A percentile compares a stretch with the other conserved stretches of the same genome.
phyloP scores from a whole-genome alignment of 371 early-diverging fungal genomes.

The Mortierella sp. region DNA sequence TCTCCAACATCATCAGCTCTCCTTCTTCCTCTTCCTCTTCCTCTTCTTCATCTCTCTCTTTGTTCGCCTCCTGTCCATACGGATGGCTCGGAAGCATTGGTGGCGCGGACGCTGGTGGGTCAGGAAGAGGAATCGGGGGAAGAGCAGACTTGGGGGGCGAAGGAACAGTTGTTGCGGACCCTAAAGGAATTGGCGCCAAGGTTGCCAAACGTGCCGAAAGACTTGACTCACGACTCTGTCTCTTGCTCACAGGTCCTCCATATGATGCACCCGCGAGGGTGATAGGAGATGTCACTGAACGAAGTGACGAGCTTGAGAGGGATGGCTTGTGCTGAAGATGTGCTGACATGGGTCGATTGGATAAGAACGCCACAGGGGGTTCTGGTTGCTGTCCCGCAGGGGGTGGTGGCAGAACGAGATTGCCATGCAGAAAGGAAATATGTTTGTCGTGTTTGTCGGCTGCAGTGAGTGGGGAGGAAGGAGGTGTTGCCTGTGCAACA shows the following conservation, averaged over 20 bases:
- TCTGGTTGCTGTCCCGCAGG: constrained; percentile 24
- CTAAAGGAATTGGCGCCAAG: constrained; percentile 22
- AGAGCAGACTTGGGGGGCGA: constrained; percentile 31
- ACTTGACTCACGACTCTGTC: constrained; percentile 2
- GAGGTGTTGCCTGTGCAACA: neutral
- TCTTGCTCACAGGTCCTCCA: constrained; percentile 21
- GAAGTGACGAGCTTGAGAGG: constrained; percentile 22
- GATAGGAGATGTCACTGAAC: constrained; percentile 24
- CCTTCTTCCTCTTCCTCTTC: neutral
- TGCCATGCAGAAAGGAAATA: neutral
- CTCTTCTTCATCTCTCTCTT: neutral
- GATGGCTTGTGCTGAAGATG: constrained; percentile 36
- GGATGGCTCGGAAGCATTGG: neutral
- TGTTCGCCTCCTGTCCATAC: neutral
- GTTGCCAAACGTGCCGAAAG: constrained; percentile 22
- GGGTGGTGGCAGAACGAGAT: constrained; percentile 19
- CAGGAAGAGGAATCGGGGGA: constrained; percentile 26
- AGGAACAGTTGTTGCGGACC: constrained; percentile 14
- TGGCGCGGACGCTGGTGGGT: neutral
- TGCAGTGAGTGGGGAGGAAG: neutral
- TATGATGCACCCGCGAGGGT: neutral
- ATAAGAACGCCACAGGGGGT: constrained; percentile 7
- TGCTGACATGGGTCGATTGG: constrained; percentile 11
- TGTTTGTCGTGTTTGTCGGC: neutral
- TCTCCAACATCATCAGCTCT: no score